Evolutionary conservation across 208 protist genomes (phyloP), one percentile per base, ranked within the genome.

Genomic region (Wallacemonas sp.): DNA sequence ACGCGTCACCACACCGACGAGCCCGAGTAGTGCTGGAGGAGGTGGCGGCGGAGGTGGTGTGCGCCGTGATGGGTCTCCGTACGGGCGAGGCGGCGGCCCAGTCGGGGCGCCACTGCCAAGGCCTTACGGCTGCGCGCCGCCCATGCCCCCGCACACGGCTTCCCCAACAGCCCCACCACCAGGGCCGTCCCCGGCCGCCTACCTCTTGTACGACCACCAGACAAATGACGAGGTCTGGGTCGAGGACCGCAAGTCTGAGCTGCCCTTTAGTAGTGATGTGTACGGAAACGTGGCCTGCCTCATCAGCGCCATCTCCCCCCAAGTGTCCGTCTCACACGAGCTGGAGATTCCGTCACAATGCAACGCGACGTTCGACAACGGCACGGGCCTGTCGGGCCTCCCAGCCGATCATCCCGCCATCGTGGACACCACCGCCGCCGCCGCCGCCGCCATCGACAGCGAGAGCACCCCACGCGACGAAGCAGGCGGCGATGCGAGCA

Each of bases 231-330:
- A 92, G 60, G 36, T 83, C 49, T 74, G 78, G 65, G 64, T 93
- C 38, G 89, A 93, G 72, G 82, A 91, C 58, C 60, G 56, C n/a
- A 75, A 88, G 62, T 41, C 62, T 27, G 74, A 82, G 26, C 51
- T 84, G 41, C 54, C 68, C 14, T 90, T 92, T 68, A 75, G 79
- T 62, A 34, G 66, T 8, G 9, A 46, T 19, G 58, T 66, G 3
- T 92, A 84, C 49, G 89, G 89, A 60, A 95, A 95, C 60, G 75
- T 90, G 21, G 86, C 79, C 38, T 91, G 79, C 47, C 75, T 95
- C 31, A 64, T 95, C 22, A 39, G 88, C 45, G 72, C 86, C 44
- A 55, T 93, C 51, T 77, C 85, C 2, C 89, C 89, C 8, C 55
- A 77, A 61, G 81, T 93, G 22, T 66, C 70, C 27, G 72, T 89